phyloP scores from a whole-genome alignment of 305 asterid genomes.

The Solanum chacoense region DNA sequence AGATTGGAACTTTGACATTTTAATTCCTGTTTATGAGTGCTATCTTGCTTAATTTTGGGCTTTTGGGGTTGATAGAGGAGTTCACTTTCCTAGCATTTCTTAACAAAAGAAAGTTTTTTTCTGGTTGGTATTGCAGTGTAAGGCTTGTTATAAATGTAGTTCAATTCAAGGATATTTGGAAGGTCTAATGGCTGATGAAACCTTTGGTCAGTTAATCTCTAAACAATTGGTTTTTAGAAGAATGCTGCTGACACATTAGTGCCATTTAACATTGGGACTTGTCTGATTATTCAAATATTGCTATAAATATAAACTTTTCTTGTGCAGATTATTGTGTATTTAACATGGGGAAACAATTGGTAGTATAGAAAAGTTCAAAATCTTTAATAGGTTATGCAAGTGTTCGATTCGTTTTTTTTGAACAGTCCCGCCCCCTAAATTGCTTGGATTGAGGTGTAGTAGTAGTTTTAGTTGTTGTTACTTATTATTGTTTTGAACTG shows the following conservation, averaged over 20 bases:
- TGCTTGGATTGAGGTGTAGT: neutral
- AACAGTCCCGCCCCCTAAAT: neutral
- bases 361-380: neutral
- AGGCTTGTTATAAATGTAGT: neutral
- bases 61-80: neutral
- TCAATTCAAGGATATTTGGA: neutral
- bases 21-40: neutral
- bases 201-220: neutral
- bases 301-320: neutral
- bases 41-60: neutral
- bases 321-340: neutral
- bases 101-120: neutral
- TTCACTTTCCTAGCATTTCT: neutral
- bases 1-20: neutral
- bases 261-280: neutral
- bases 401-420: neutral
- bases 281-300: neutral
- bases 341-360: neutral
- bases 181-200: neutral
- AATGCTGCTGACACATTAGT: neutral
- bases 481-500: neutral
- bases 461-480: neutral
- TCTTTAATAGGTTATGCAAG: neutral
- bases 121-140: neutral
- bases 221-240: neutral